Percentiles rank a stretch among this genome's conserved stretches.
Evolutionary conservation across 2,329 filamentous ascomycete genomes (phyloP).

Genomic region (Helicocarpus griseus): DNA sequence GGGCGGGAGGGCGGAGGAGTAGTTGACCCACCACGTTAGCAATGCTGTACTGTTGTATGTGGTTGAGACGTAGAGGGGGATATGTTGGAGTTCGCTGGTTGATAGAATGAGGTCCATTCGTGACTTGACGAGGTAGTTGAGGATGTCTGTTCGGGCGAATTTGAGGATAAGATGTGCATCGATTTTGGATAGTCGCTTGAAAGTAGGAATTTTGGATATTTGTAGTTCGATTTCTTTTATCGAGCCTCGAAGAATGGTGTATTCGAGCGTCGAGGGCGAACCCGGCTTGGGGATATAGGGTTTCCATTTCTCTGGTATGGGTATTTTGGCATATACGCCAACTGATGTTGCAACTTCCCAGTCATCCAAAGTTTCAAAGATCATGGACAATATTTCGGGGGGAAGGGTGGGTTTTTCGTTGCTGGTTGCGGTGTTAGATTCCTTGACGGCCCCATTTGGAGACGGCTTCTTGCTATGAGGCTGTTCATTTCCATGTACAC

Average conservation of each 20-base stretch:
- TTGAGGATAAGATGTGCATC: constrained; percentile 86
- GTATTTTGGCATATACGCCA: constrained; percentile 68
- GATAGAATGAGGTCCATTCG: constrained; percentile 71
- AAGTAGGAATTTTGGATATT: constrained; percentile 57
- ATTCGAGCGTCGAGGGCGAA: constrained; percentile 59
- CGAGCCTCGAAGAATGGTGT: constrained; percentile 66
- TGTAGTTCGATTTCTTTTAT: constrained; percentile 63
- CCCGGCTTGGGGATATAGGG: constrained; percentile 53
- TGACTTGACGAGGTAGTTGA: constrained; percentile 60
- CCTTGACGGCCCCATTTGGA: background rate
- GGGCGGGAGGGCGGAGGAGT: constrained; percentile 65
- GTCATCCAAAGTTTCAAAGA: constrained; percentile 69
- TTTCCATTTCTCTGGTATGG: constrained; percentile 64
- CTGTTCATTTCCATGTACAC: background rate
- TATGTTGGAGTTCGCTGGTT: constrained; percentile 69
- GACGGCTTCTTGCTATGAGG: background rate
- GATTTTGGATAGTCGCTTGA: constrained; percentile 65
- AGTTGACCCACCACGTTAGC: constrained; percentile 83
- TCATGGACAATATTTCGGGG: constrained; percentile 79
- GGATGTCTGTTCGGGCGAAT: constrained; percentile 70
- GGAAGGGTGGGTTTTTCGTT: constrained; percentile 43
- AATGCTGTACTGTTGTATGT: constrained; percentile 79
- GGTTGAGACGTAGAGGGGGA: constrained; percentile 79
- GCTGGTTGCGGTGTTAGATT: background rate
- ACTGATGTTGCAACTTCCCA: constrained; percentile 84